These are phyloP conservation scores for Trichosporon coremiiforme DNA, from an alignment of 1,284 basidiomycete species.

Conservation along the genomic window DNA sequence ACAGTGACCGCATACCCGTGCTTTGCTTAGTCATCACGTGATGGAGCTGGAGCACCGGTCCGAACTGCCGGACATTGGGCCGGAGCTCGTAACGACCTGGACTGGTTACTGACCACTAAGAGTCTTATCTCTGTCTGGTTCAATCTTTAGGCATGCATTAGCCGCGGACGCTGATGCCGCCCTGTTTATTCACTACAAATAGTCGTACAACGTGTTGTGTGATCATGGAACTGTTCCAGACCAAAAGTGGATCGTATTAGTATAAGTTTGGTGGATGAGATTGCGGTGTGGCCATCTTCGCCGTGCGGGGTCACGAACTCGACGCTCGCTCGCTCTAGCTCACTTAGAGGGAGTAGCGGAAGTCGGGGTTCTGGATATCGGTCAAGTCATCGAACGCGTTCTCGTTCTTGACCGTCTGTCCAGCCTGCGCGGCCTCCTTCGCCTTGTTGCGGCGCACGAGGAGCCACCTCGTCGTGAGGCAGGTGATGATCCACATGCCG, in stretches of 20 bases:
- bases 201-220: not conserved
- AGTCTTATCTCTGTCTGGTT: too few relatives aligned
- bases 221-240: not conserved
- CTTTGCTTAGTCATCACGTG: too few relatives aligned
- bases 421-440: constrained; percentile 26
- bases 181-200: not conserved
- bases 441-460: constrained; percentile 35
- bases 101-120: too few relatives aligned
- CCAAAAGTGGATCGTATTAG: not conserved
- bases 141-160: not conserved
- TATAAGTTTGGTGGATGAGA: too few relatives aligned
- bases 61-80: too few relatives aligned
- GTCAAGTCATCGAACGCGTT: constrained; percentile 35
- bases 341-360: constrained; percentile 24
- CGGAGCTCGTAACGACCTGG: too few relatives aligned
- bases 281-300: too few relatives aligned
- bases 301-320: too few relatives aligned
- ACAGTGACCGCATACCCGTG: too few relatives aligned
- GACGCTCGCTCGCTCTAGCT: too few relatives aligned
- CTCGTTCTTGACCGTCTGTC: constrained; percentile 20
- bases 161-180: too few relatives aligned
- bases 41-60: too few relatives aligned
- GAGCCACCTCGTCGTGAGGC: constrained; percentile 33
- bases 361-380: constrained; percentile 33
- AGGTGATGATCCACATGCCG: constrained; percentile 33